Conservation (phyloP, 192 early-diverging fungal genomes). For the Coemansia sp. region DNA sequence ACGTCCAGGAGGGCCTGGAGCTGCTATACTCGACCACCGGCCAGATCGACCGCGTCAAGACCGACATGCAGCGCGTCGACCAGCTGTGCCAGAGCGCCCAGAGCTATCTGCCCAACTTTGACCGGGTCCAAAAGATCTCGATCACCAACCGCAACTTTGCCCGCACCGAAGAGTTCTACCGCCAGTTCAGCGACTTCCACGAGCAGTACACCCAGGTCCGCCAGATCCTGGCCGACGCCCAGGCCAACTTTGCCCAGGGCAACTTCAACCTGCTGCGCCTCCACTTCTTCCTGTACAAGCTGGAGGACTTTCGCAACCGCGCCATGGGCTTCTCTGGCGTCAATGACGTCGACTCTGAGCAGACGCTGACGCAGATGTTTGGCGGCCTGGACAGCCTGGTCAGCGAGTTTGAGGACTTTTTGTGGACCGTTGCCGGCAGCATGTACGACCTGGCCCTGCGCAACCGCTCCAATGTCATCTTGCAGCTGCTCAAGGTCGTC, state of each 20-base stretch:
- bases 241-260: constrained; percentile 36
- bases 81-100: constrained; percentile 77
- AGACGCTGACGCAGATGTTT: constrained; percentile 85
- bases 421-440: constrained; percentile 79
- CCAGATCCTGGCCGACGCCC: constrained; percentile 62
- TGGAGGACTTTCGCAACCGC: constrained; percentile 84
- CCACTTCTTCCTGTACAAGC: constrained; percentile 80
- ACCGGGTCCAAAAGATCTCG: constrained; percentile 88
- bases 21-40: constrained; percentile 58
- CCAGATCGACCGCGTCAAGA: constrained; percentile 58
- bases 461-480: constrained; percentile 65
- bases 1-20: constrained; percentile 82
- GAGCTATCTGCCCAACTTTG: constrained; percentile 84
- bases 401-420: constrained; percentile 75
- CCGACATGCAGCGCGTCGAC: constrained; percentile 81
- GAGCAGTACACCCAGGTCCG: constrained; percentile 68
- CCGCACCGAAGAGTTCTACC: constrained; percentile 76
- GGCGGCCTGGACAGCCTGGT: constrained; percentile 71
- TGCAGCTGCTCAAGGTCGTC: constrained; percentile 89
- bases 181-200: constrained; percentile 83
- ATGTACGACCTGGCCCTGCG: constrained; percentile 74
- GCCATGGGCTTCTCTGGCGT: constrained; percentile 71
- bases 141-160: constrained; percentile 93
- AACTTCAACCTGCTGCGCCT: constrained; percentile 72
- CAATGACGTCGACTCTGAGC: constrained; percentile 67